A percentile compares a stretch with the other conserved stretches of the same genome.
Evolutionary conservation across 2,329 filamentous ascomycete genomes (phyloP).

Genomic region (Claviceps maximensis): DNA sequence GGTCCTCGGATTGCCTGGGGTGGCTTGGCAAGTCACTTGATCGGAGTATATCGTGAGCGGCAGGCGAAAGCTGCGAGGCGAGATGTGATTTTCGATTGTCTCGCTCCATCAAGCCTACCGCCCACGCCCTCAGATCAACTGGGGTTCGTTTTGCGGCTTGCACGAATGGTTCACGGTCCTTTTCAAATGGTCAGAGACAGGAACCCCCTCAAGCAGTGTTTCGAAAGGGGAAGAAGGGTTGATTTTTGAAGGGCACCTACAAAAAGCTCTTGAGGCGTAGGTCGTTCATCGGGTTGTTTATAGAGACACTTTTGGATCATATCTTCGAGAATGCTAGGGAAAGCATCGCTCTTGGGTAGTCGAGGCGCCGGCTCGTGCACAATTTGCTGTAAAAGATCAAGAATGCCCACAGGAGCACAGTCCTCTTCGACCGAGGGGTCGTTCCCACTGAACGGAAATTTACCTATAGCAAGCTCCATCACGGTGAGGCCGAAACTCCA

Average conservation of each 20-base stretch:
- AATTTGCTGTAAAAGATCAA: slow-evolving; percentile 93
- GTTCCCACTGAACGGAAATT: slow-evolving; percentile 81
- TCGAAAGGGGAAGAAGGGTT: neutral
- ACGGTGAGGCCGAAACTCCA: slow-evolving; percentile 94
- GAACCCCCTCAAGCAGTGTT: neutral
- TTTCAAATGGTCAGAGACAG: slow-evolving; percentile 4
- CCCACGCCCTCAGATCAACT: slow-evolving; percentile 88
- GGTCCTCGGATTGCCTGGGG: slow-evolving; percentile 26
- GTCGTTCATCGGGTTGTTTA: slow-evolving; percentile 78
- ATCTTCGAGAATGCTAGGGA: slow-evolving; percentile 86
- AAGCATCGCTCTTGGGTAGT: slow-evolving; percentile 92
- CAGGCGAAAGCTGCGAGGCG: slow-evolving; percentile 64
- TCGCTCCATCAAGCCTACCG: slow-evolving; percentile 81
- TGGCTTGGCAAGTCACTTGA: slow-evolving; percentile 45
- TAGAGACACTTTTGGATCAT: slow-evolving; percentile 93
- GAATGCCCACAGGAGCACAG: slow-evolving; percentile 79
- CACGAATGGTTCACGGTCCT: slow-evolving; percentile 90
- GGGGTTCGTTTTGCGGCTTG: slow-evolving; percentile 94
- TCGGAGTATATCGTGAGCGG: slow-evolving; percentile 62
- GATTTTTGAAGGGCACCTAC: slow-evolving; percentile 34
- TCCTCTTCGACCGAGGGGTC: slow-evolving; percentile 59
- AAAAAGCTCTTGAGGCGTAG: slow-evolving; percentile 86
- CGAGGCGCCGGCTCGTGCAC: slow-evolving; percentile 90
- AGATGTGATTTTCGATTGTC: slow-evolving; percentile 94
- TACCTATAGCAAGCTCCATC: slow-evolving; percentile 95